phyloP scores from a whole-genome alignment of 805 yeast genomes.

The Spencermartinsiella europaea region DNA sequence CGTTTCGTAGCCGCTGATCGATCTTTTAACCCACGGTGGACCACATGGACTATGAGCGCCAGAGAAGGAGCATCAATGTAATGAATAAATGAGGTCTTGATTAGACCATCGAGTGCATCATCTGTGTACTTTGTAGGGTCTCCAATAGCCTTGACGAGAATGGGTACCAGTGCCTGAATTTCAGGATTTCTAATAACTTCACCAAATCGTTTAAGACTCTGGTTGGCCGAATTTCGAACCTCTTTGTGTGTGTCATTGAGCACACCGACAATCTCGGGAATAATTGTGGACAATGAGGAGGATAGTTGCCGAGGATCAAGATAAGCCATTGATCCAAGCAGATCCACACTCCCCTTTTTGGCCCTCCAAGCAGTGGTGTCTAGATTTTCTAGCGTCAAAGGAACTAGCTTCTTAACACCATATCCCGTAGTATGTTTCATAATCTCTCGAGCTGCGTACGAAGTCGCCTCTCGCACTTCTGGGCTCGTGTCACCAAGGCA shows the following conservation, averaged over 20 bases:
- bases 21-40: slow-evolving; percentile 92
- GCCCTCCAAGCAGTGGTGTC: slow-evolving; percentile 94
- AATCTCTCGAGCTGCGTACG: slow-evolving; percentile 75
- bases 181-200: slow-evolving; percentile 97
- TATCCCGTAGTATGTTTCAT: slow-evolving; percentile 89
- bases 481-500: slow-evolving; percentile 79
- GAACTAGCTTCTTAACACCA: slow-evolving; percentile 88
- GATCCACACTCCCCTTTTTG: slow-evolving; percentile 93
- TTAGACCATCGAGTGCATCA: slow-evolving; percentile 75
- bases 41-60: slow-evolving; percentile 90
- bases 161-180: slow-evolving; percentile 86
- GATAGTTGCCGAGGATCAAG: slow-evolving; percentile 92
- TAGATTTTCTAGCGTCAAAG: slow-evolving; percentile 77
- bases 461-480: slow-evolving; percentile 87
- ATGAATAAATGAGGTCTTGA: slow-evolving; percentile 91
- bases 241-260: slow-evolving; percentile 94
- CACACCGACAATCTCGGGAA: slow-evolving; percentile 95
- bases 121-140: slow-evolving; percentile 92
- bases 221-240: slow-evolving; percentile 92
- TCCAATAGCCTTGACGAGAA: slow-evolving; percentile 84
- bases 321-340: slow-evolving; percentile 97
- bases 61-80: slow-evolving; percentile 97
- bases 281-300: slow-evolving; percentile 78
- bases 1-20: slow-evolving; percentile 89
- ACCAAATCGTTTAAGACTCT: slow-evolving; percentile 83